Evolutionary conservation across 2,329 filamentous ascomycete species (phyloP).

Genomic region (Aspergillus puulaauensis): DNA sequence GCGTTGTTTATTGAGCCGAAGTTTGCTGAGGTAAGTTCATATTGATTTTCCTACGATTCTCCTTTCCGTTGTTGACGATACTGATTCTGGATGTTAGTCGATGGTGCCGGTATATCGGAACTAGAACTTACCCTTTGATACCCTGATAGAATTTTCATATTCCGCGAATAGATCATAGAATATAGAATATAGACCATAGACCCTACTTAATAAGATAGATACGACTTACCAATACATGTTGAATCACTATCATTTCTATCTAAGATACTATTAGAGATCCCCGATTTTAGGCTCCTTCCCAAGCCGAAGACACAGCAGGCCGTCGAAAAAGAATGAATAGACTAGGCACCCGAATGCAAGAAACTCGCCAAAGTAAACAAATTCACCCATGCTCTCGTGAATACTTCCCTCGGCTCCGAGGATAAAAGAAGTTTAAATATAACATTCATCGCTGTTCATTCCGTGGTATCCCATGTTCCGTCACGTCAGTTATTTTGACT

Average conservation of each 20-base stretch:
- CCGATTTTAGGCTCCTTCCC: conserved; percentile 15
- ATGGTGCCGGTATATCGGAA: conserved; percentile 33
- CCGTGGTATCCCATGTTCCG: background rate
- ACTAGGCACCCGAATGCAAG: conserved; percentile 12
- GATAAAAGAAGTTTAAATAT: conserved; percentile 13
- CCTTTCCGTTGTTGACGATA: too few species aligned
- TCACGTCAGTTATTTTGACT: background rate
- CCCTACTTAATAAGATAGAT: background rate
- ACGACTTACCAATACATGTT: background rate
- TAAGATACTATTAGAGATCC: conserved; percentile 13
- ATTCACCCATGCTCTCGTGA: conserved; percentile 18
- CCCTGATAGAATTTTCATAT: background rate
- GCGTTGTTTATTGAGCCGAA: conserved; percentile 41
- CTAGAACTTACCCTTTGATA: conserved; percentile 10
- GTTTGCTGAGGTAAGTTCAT: conserved; percentile 33
- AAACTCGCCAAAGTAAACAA: conserved; percentile 13
- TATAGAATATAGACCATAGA: conserved; percentile 3
- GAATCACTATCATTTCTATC: conserved; percentile 20
- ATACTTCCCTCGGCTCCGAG: conserved; percentile 5
- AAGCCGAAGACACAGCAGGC: conserved; percentile 12
- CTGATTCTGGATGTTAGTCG: conserved; percentile 21
- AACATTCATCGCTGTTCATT: conserved; percentile 5
- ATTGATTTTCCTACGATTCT: too few species aligned
- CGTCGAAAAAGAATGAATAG: conserved; percentile 7
- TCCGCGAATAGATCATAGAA: conserved; percentile 4